A percentile compares a stretch with the other conserved stretches of the same genome.
Conservation (phyloP, 2,329 filamentous ascomycete genomes). For the Fusarium falciforme region DNA sequence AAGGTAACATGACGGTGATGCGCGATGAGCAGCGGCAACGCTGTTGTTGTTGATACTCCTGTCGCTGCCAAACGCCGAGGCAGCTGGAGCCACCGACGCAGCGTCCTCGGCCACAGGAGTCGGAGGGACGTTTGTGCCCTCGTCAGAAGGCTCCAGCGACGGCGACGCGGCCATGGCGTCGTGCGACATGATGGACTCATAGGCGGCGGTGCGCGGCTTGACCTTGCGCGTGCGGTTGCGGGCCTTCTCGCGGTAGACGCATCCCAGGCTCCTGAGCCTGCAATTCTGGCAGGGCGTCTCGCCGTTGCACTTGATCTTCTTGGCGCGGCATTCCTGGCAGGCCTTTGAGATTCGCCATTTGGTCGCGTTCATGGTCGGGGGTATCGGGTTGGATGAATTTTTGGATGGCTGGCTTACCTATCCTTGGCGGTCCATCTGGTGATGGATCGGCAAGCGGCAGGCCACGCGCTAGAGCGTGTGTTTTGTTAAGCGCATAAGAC, state of each 20-base stretch:
- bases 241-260: conserved; percentile 48
- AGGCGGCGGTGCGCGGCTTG: conserved; percentile 38
- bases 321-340: conserved; percentile 48
- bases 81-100: conserved; percentile 6
- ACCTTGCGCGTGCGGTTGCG: conserved; percentile 44
- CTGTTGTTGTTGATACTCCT: conserved; percentile 52
- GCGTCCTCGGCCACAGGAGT: conserved; percentile 30
- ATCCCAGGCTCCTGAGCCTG: conserved; percentile 39
- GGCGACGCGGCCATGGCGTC: conserved; percentile 22
- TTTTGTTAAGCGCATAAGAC: conserved; percentile 36
- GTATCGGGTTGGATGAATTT: not conserved
- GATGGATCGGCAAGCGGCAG: conserved; percentile 8
- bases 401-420: conserved; percentile 18
- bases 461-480: conserved; percentile 10
- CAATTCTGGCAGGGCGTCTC: conserved; percentile 46
- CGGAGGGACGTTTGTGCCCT: conserved; percentile 29
- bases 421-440: conserved; percentile 28
- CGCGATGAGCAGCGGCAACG: conserved; percentile 59
- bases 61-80: conserved; percentile 35
- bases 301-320: conserved; percentile 49
- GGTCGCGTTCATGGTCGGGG: conserved; percentile 40
- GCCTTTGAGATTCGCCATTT: conserved; percentile 50
- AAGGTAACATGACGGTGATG: conserved; percentile 56
- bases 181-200: conserved; percentile 38
- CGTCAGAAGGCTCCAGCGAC: conserved; percentile 38